Evolutionary conservation across 495 filamentous ascomycete genomes (phyloP), one percentile per base, ranked within the genome.

Genomic region (Daldinia childiae): DNA sequence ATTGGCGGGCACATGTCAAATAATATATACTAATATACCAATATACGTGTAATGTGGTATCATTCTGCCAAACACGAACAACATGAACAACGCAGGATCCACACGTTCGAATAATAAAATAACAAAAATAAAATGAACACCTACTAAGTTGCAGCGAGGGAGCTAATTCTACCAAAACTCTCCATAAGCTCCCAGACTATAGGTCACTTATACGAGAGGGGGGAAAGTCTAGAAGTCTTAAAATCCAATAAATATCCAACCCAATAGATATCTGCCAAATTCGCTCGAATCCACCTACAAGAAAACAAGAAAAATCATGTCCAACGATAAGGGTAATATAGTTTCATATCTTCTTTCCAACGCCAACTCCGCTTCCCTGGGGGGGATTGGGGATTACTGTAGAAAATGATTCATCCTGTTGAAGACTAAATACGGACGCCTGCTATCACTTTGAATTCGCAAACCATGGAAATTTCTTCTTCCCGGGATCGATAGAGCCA

Each of bases 401-500:
- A 27, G 27, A 45, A 45, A 48, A 32, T 19, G 27, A 43, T 56
- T 32, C 58, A 21, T 36, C 29, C 62, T 38, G 21, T 59, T 51
- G 36, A 58, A 48, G 7, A 62, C 50, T 30, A 48, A 43, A 30
- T 27, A 17, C 15, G 21, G 15, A 17, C 30, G 45, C 54, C 41
- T 32, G 51, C 34, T 11, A 29, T 72, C 54, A 73, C 43, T 62
- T 68, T 24, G 69, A 76, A 64, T 83, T 87, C 70, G 80, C 77
- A 78, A 89, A 82, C 87, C 87, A 89, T 6, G 86, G 82, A 65
- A 87, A 87, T 66, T 87, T 87, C 79, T 87, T 87, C 74, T 81
- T 87, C 62, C 68, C 79, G 24, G 76, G 61, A 51, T 86, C 82
- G 6, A 78, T 66, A 26, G 70, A 39, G 29, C 73, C 58, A 3